Percentiles rank a stretch among this genome's conserved stretches.
These are phyloP conservation scores for Colletotrichum sp. DNA, from an alignment of 2,329 filamentous ascomycete species.

Conservation along the genomic window DNA sequence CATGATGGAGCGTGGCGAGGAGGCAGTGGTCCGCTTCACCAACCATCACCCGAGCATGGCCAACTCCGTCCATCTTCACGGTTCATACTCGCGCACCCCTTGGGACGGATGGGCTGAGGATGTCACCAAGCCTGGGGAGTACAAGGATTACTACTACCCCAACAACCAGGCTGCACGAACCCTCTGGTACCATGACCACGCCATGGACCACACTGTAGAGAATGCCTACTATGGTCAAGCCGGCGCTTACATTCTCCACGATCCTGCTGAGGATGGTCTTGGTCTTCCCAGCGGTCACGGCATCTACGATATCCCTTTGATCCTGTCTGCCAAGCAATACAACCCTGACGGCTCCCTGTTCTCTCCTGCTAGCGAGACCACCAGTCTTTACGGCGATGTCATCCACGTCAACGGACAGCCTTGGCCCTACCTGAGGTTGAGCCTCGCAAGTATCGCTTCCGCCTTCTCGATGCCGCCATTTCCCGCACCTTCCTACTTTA, in stretches of 20 bases:
- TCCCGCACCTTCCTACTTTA: conserved; percentile 47
- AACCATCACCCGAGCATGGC: conserved; percentile 43
- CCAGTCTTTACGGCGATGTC: conserved; percentile 54
- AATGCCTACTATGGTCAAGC: conserved; percentile 58
- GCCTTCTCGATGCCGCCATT: conserved; percentile 49
- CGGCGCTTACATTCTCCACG: conserved; percentile 54
- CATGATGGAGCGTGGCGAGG: conserved; percentile 45
- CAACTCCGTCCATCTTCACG: conserved; percentile 53
- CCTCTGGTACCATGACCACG: conserved; percentile 54
- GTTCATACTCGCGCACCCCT: conserved; percentile 49
- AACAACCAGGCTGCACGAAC: conserved; percentile 52
- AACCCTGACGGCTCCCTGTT: conserved; percentile 47
- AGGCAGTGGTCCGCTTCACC: conserved; percentile 53
- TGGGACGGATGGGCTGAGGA: conserved; percentile 57
- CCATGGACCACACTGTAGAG: conserved; percentile 45
- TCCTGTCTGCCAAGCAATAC: conserved; percentile 49
- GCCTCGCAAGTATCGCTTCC: conserved; percentile 58
- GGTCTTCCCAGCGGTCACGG: conserved; percentile 43
- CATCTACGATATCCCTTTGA: conserved; percentile 51
- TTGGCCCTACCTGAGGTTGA: conserved; percentile 58
- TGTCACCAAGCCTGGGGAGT: conserved; percentile 46
- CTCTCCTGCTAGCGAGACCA: conserved; percentile 39
- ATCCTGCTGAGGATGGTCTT: conserved; percentile 46
- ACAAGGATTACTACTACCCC: conserved; percentile 62
- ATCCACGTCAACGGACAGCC: conserved; percentile 60